Percentiles rank a stretch among this genome's conserved stretches.
Evolutionary conservation across 1,139 yeast species (phyloP).

Genomic region (Magnusiomyces sp.): DNA sequence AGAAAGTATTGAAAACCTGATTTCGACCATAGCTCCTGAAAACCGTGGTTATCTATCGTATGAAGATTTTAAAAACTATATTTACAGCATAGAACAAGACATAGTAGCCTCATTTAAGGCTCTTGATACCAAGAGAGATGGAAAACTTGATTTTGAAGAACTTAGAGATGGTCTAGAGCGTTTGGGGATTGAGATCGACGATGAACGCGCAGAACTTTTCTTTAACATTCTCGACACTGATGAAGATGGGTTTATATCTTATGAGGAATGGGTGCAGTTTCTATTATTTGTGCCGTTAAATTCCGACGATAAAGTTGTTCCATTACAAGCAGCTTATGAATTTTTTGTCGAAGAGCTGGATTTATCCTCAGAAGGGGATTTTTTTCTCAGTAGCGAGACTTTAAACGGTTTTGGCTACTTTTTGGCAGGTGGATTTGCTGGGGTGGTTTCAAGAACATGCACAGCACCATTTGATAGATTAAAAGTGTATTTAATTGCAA

Average conservation of each 20-base stretch:
- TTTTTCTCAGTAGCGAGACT: constrained; percentile 69
- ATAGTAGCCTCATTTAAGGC: constrained; percentile 59
- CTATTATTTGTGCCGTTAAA: constrained; percentile 70
- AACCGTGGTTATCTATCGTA: constrained; percentile 51
- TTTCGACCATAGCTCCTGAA: constrained; percentile 49
- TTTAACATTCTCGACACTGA: constrained; percentile 53
- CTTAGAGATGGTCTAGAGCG: constrained; percentile 53
- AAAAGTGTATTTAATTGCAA: constrained; percentile 86
- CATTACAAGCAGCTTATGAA: constrained; percentile 73
- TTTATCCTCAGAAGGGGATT: constrained; percentile 84
- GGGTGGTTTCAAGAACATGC: constrained; percentile 93
- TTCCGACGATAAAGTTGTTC: constrained; percentile 39
- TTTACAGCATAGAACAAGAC: constrained; percentile 57
- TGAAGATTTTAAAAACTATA: constrained; percentile 53
- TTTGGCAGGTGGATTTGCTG: constrained; percentile 90
- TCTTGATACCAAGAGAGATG: constrained; percentile 71
- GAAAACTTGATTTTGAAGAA: constrained; percentile 58
- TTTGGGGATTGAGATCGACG: constrained; percentile 47
- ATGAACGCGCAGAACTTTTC: constrained; percentile 48
- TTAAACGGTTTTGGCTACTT: constrained; percentile 83
- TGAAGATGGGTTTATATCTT: constrained; percentile 64
- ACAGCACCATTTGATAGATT: constrained; percentile 96
- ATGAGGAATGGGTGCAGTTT: constrained; percentile 80
- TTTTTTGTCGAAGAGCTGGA: constrained; percentile 78
- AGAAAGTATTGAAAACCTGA: constrained; percentile 48